These are phyloP conservation scores for Saposhnikovia divaricata DNA, from an alignment of 129 eudicot species.

Conservation along the genomic window DNA sequence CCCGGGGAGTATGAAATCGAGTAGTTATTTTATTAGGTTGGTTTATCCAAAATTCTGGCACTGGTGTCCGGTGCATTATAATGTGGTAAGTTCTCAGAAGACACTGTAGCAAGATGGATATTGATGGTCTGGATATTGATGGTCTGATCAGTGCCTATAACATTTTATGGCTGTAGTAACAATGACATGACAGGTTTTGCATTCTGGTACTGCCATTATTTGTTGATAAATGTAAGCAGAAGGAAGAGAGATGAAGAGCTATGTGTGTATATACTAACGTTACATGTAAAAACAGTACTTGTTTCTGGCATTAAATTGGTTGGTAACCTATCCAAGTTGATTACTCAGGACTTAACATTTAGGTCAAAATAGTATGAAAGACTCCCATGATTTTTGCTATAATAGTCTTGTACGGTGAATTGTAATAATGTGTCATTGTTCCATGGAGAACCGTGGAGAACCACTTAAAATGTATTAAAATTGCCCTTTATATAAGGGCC, in stretches of 20 bases:
- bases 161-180: no score
- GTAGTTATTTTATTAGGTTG: not conserved
- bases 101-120: not conserved
- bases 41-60: not conserved
- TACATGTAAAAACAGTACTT: not conserved
- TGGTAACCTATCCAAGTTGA: not conserved
- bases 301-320: not conserved
- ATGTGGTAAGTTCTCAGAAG: not conserved
- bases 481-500: no score
- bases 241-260: not conserved
- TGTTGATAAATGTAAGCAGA: not conserved
- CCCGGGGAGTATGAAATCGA: not conserved
- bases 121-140: conserved; percentile 5
- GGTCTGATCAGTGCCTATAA: no score
- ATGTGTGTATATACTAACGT: not conserved
- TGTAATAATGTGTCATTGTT: no score
- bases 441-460: no score
- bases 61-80: not conserved
- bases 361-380: not conserved
- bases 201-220: not conserved
- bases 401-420: not conserved
- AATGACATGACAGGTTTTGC: not conserved
- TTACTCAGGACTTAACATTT: not conserved
- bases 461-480: no score
- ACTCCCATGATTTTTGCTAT: not conserved